Evolutionary conservation across 2,329 filamentous ascomycete species (phyloP).

Genomic region (Penicillium sp.): DNA sequence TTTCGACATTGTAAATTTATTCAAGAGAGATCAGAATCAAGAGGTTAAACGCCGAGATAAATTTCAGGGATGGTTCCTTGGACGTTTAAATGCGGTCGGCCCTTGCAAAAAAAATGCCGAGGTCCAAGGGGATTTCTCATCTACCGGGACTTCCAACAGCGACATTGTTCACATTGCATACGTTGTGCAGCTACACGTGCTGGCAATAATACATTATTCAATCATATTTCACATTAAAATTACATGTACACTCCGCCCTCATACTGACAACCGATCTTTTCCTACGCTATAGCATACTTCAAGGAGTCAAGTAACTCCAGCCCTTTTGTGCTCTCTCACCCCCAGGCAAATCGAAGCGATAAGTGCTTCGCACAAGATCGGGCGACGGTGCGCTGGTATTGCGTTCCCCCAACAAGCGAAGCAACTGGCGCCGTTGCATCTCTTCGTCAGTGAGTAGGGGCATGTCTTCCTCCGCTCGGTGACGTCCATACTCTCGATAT

Average conservation of each 20-base stretch:
- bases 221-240: background rate
- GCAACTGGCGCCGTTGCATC: conserved; percentile 40
- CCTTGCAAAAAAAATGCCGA: conserved; percentile 11
- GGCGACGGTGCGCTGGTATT: conserved; percentile 26
- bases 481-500: conserved; percentile 19
- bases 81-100: conserved; percentile 10
- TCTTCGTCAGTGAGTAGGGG: conserved; percentile 37
- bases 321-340: conserved; percentile 9
- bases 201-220: background rate
- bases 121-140: conserved; percentile 10
- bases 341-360: conserved; percentile 25
- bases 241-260: background rate
- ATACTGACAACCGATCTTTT: background rate
- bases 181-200: background rate
- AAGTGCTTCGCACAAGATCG: conserved; percentile 27
- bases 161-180: background rate
- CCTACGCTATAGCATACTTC: background rate
- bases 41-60: background rate
- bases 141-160: background rate
- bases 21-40: background rate
- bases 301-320: background rate
- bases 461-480: conserved; percentile 8
- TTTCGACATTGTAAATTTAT: conserved; percentile 25
- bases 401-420: conserved; percentile 34
- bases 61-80: conserved; percentile 7